Percentiles rank a stretch among this genome's conserved stretches.
Conservation (phyloP, 2,329 filamentous ascomycete genomes). For the Aspergillus amoenus region DNA sequence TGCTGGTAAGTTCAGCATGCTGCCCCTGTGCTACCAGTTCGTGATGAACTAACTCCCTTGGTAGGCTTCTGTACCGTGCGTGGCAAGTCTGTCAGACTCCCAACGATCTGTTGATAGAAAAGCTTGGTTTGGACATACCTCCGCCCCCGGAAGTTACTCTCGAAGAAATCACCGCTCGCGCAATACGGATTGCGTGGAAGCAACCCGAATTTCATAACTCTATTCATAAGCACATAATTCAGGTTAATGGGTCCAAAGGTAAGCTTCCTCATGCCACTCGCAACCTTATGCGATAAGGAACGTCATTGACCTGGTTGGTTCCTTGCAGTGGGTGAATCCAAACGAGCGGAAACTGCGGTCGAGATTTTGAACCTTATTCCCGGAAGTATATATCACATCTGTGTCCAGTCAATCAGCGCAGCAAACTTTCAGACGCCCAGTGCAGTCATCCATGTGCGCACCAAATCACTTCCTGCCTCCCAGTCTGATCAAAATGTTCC, state of each 20-base stretch:
- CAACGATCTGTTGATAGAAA: conserved; percentile 83
- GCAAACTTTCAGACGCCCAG: conserved; percentile 93
- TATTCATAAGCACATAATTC: conserved; percentile 84
- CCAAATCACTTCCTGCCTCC: conserved; percentile 53
- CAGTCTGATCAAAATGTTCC: conserved; percentile 36
- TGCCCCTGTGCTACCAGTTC: neutral
- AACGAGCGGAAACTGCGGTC: conserved; percentile 78
- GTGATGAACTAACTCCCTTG: conserved; percentile 1
- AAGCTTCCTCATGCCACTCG: conserved; percentile 13
- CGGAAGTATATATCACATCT: conserved; percentile 86
- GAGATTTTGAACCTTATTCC: conserved; percentile 85
- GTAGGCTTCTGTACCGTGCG: conserved; percentile 79
- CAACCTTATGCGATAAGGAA: neutral
- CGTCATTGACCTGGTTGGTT: conserved; percentile 8
- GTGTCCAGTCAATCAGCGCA: conserved; percentile 85
- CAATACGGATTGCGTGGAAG: conserved; percentile 89
- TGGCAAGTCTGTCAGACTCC: conserved; percentile 88
- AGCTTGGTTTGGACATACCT: conserved; percentile 92
- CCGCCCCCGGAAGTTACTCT: conserved; percentile 85
- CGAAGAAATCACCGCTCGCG: conserved; percentile 82
- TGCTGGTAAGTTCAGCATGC: conserved; percentile 42
- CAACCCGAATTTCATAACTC: conserved; percentile 65
- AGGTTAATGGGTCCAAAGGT: conserved; percentile 92
- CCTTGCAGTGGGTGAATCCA: conserved; percentile 74
- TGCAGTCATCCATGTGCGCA: conserved; percentile 78